phyloP scores from a whole-genome alignment of 495 filamentous ascomycete genomes.

The Penicillium diatomitis region DNA sequence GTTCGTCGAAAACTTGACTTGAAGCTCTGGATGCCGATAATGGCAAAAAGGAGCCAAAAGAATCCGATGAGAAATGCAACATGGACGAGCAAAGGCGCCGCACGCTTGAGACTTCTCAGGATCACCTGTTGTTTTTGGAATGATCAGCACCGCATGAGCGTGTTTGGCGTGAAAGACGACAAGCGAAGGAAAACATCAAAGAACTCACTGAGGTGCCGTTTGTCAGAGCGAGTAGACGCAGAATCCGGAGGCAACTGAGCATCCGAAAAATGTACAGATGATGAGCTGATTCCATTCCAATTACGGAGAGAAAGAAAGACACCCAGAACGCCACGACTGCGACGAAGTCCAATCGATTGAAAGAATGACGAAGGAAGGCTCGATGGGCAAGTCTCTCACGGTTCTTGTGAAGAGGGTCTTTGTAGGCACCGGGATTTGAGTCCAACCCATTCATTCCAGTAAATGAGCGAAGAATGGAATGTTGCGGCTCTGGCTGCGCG shows the following conservation, averaged over 20 bases:
- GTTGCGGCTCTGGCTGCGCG: slow-evolving; percentile 38
- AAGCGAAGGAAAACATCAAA: too few relatives aligned
- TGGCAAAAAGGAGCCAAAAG: slow-evolving; percentile 98
- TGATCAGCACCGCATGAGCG: too few relatives aligned
- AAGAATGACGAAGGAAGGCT: slow-evolving; percentile 88
- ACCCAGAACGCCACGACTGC: slow-evolving; percentile 97
- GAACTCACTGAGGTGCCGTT: slow-evolving; percentile 71
- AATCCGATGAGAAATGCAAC: slow-evolving; percentile 95
- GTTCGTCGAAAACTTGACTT: slow-evolving; percentile 84
- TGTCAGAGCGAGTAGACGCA: slow-evolving; percentile 80
- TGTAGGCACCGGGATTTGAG: slow-evolving; percentile 31
- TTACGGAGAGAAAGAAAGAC: slow-evolving; percentile 61
- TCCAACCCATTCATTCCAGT: slow-evolving; percentile 58
- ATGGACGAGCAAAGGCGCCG: slow-evolving; percentile 84
- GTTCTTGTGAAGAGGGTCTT: slow-evolving; percentile 69
- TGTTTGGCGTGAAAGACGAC: too few relatives aligned
- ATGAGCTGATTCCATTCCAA: slow-evolving; percentile 52
- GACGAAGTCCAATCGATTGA: slow-evolving; percentile 92
- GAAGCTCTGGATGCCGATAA: slow-evolving; percentile 94
- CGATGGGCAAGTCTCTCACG: slow-evolving; percentile 78
- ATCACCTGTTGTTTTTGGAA: slow-evolving; percentile 52
- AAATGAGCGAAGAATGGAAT: slow-evolving; percentile 74
- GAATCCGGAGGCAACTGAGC: slow-evolving; percentile 87
- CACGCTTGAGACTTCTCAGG: slow-evolving; percentile 88
- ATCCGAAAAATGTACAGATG: slow-evolving; percentile 90